Evolutionary conservation across 1,284 basidiomycete genomes (phyloP).

Genomic region (Sporisorium exsertum): DNA sequence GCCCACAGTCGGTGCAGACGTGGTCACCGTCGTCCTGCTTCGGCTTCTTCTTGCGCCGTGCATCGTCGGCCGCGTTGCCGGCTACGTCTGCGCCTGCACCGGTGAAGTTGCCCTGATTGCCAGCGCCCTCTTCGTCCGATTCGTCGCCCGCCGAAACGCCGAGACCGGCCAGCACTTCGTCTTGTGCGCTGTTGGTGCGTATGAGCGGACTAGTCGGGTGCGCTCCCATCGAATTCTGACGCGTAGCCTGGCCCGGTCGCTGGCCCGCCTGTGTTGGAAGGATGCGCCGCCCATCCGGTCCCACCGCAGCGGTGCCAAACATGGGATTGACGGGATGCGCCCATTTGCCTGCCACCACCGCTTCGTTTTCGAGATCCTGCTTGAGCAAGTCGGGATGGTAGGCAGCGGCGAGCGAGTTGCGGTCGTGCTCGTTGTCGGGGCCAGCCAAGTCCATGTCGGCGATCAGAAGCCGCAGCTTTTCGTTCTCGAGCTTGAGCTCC

Average conservation of each 20-base stretch:
- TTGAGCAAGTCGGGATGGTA: slow-evolving; percentile 50
- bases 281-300: slow-evolving; percentile 37
- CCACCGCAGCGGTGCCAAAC: slow-evolving; percentile 36
- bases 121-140: slow-evolving; percentile 40
- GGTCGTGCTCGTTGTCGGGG: slow-evolving; percentile 32
- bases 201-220: slow-evolving; percentile 46
- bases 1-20: slow-evolving; percentile 66
- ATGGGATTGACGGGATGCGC: slow-evolving; percentile 37
- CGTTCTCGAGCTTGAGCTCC: slow-evolving; percentile 66
- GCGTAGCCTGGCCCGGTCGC: slow-evolving; percentile 21
- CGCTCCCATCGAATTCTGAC: slow-evolving; percentile 44
- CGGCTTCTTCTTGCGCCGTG: slow-evolving; percentile 55
- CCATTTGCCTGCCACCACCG: slow-evolving; percentile 20
- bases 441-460: slow-evolving; percentile 46
- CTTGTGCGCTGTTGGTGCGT: slow-evolving; percentile 34
- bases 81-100: slow-evolving; percentile 16
- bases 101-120: slow-evolving; percentile 10
- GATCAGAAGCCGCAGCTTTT: slow-evolving; percentile 55
- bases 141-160: slow-evolving; percentile 41
- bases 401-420: slow-evolving; percentile 30
- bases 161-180: slow-evolving; percentile 40
- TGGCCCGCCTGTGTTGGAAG: slow-evolving; percentile 12
- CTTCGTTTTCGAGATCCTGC: slow-evolving; percentile 49
- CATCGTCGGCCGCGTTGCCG: slow-evolving; percentile 27
- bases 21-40: slow-evolving; percentile 62